Conservation (phyloP, 345 rosid species). For the Pistacia vera region DNA sequence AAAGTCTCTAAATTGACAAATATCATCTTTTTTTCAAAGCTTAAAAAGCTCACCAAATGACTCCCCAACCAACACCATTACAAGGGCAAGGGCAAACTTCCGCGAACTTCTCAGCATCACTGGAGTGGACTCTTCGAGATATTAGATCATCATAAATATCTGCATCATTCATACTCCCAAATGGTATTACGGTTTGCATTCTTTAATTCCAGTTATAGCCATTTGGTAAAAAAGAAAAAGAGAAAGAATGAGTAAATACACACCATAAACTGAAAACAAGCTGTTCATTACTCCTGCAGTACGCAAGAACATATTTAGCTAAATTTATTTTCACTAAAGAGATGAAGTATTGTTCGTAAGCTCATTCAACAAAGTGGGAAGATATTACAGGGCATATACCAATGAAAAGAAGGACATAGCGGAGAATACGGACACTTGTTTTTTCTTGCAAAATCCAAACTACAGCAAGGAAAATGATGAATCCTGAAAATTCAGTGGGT, state of each 20-base stretch:
- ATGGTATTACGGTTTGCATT: background rate
- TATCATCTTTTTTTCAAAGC: constrained; percentile 8
- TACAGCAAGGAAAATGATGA: constrained; percentile 78
- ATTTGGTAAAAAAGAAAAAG: constrained; percentile 1
- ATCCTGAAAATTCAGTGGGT: constrained; percentile 52
- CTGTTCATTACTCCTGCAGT: constrained; percentile 97
- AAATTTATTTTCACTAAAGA: constrained; percentile 14
- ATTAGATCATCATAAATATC: constrained; percentile 95
- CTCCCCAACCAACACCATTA: constrained; percentile 94
- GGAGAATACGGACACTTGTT: constrained; percentile 71
- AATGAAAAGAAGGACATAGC: constrained; percentile 91
- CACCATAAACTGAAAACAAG: constrained; percentile 96
- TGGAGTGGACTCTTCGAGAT: constrained; percentile 88
- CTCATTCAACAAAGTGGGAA: constrained; percentile 6
- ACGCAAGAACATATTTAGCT: constrained; percentile 19
- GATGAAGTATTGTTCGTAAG: background rate
- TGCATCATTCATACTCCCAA: constrained; percentile 28
- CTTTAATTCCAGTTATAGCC: background rate
- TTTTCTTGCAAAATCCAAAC: constrained; percentile 91
- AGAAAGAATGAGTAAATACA: constrained; percentile 15
- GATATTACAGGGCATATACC: constrained; percentile 43
- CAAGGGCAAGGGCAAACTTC: constrained; percentile 96
- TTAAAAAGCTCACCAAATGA: constrained; percentile 67
- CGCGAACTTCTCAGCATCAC: constrained; percentile 98
- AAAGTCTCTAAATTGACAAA: background rate